phyloP scores from a whole-genome alignment of 768 basidiomycete genomes.

The Mycena crocata region DNA sequence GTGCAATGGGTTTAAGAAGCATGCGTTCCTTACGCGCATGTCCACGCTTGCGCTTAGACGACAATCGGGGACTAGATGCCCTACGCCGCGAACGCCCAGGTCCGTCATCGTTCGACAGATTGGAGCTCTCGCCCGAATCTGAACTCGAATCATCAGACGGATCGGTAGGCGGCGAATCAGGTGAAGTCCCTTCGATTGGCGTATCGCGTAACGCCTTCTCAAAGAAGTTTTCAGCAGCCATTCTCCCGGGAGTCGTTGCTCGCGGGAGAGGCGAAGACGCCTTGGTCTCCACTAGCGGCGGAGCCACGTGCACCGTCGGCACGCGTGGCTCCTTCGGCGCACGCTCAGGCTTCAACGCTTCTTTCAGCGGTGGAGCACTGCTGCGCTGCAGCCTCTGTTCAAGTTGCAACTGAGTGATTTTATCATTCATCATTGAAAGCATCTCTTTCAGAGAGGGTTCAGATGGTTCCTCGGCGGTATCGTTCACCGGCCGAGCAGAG shows the following conservation, averaged over 20 bases:
- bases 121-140: constrained; percentile 1
- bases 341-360: too few species aligned
- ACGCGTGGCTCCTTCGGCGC: neutral
- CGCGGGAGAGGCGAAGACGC: neutral
- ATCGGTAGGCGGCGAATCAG: neutral
- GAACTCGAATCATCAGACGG: constrained; percentile 4
- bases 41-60: constrained; percentile 3
- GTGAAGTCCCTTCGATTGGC: neutral
- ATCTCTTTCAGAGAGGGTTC: constrained; percentile 3
- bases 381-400: too few species aligned
- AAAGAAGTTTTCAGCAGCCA: constrained; percentile 6
- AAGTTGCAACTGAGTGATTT: too few species aligned
- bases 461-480: neutral
- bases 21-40: neutral
- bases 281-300: neutral
- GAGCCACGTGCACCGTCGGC: neutral
- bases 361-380: too few species aligned
- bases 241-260: neutral
- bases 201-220: constrained; percentile 3
- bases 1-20: constrained; percentile 39
- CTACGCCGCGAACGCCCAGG: neutral
- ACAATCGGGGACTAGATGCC: neutral
- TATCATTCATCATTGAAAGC: too few species aligned
- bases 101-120: neutral
- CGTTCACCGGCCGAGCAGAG: neutral